These are phyloP conservation scores for Fusarium pseudonygamai DNA, from an alignment of 2,329 filamentous ascomycete species.

Conservation along the genomic window DNA sequence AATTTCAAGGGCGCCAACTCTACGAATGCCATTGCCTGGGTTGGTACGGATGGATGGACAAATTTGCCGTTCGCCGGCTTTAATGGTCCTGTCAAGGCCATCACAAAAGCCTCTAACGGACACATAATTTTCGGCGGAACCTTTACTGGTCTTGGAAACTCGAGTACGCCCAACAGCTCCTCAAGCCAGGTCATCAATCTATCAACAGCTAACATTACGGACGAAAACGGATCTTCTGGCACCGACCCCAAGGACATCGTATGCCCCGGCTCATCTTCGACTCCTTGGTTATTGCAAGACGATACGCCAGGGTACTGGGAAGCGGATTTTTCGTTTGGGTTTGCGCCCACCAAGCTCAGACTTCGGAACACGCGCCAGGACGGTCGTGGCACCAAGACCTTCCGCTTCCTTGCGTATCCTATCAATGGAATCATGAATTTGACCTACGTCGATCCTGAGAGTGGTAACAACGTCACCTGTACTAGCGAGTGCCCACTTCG, in stretches of 20 bases:
- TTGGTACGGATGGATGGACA: constrained; percentile 72
- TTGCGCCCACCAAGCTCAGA: constrained; percentile 85
- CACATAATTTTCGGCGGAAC: constrained; percentile 92
- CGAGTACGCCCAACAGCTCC: constrained; percentile 71
- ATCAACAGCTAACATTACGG: constrained; percentile 76
- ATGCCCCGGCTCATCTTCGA: constrained; percentile 76
- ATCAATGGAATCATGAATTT: constrained; percentile 96
- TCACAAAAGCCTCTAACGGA: constrained; percentile 79
- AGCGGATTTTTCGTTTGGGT: constrained; percentile 83
- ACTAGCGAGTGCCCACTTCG: constrained; percentile 88
- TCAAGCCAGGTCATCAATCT: constrained; percentile 87
- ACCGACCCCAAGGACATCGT: constrained; percentile 81
- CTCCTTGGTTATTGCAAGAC: constrained; percentile 82
- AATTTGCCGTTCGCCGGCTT: constrained; percentile 92
- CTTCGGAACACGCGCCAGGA: constrained; percentile 88
- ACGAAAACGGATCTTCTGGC: constrained; percentile 68
- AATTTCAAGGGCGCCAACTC: constrained; percentile 83
- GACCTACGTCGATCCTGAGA: constrained; percentile 82
- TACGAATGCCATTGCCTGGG: constrained; percentile 90
- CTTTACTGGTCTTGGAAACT: constrained; percentile 89
- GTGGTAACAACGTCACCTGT: constrained; percentile 75
- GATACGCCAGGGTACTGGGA: constrained; percentile 82
- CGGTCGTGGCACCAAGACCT: constrained; percentile 87
- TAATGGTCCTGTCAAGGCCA: constrained; percentile 90
- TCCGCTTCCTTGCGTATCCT: constrained; percentile 85